Evolutionary conservation across 257 asterid genomes (phyloP), one percentile per base, ranked within the genome.

Genomic region (Scutellaria galericulata): DNA sequence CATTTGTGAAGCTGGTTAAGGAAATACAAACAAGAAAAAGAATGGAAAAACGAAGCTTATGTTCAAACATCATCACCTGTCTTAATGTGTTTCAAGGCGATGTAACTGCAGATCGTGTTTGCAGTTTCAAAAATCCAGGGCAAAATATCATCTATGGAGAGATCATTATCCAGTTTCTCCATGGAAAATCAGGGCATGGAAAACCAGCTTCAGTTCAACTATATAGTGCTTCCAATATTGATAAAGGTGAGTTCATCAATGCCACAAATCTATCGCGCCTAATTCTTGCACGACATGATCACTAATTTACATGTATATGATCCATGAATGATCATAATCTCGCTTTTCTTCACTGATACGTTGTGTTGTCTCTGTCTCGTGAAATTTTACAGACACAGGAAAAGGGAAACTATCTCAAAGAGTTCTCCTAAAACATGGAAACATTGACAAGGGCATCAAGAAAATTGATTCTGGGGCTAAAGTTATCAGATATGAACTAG

Each of bases 191-290:
- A 24, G 46, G 51, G 61, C 78, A 78, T 4, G 71, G 78, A 41
- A 79, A 68, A 75, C 76, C 86, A 63, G 75, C 73, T 54, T 60
- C 83, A 0, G 72, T 82, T 77, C 81, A 71, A 69, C 74, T 84
- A 20, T 57, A 69, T n/a, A 84, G 86, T 55, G 64, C 76, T 74
- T 77, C 78, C 13, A 20, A 62, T 52, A 7, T 73, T 5, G 83
- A 79, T 68, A 73, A 78, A 13, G 73, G 89, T 79, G 68, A 82
- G 84, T 68, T 45, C 14, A 65, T 48, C 56, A 41, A 14, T 52
- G 27, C 58, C 15, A 2, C 27, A 52, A 44, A 37, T 10, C 44
- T 2, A 11, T 27, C 14, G 9, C 14, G n/a, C 39, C 40, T 22
- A 45, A 22, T 64, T 63, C 39, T 64, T 22, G 52, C 18, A 42